Evolutionary conservation across 2,329 filamentous ascomycete species (phyloP).

Genomic region (Colletotrichum sp.): DNA sequence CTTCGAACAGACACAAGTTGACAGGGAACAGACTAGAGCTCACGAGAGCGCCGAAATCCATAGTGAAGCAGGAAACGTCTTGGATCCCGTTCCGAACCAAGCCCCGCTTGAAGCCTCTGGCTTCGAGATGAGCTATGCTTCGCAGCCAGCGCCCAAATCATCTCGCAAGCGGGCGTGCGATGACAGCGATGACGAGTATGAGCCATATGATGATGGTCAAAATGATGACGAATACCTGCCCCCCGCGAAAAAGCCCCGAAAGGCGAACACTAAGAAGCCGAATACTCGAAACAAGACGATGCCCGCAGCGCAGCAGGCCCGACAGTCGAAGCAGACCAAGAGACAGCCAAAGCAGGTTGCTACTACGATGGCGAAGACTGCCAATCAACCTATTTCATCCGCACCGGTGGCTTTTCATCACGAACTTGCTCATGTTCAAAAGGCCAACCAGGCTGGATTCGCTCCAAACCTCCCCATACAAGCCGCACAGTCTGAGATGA

Average conservation of each 20-base stretch:
- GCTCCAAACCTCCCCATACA: background rate
- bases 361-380: background rate
- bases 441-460: background rate
- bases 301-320: background rate
- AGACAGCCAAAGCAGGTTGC: background rate
- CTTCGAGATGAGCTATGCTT: background rate
- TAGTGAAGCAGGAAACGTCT: background rate
- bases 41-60: background rate
- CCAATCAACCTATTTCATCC: background rate
- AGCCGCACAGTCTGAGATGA: background rate
- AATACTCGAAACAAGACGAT: background rate
- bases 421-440: background rate
- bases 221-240: conserved; percentile 5
- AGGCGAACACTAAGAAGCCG: background rate
- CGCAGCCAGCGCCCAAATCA: background rate
- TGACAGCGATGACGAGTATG: background rate
- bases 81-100: background rate
- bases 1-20: background rate
- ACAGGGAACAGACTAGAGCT: background rate
- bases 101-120: background rate
- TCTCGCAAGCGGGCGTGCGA: background rate
- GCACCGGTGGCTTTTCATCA: background rate
- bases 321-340: background rate
- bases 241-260: background rate
- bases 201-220: background rate